A percentile compares a stretch with the other conserved stretches of the same genome.
These are phyloP conservation scores for Apiospora malaysiana DNA, from an alignment of 2,329 filamentous ascomycete genomes.

Conservation along the genomic window DNA sequence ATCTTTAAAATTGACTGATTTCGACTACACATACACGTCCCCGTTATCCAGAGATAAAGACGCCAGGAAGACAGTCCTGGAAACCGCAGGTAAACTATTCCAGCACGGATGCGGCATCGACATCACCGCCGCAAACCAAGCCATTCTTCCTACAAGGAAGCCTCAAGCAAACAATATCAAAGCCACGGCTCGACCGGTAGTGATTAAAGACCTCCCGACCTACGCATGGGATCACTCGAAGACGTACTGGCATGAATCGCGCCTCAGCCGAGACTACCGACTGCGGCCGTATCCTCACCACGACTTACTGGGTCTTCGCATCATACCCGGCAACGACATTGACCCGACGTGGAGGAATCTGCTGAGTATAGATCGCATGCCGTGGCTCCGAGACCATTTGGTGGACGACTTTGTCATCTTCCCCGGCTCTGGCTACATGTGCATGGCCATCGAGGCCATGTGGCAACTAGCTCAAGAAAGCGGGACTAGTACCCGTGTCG, in stretches of 20 bases:
- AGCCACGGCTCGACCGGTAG: no score
- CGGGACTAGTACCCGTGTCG: no score
- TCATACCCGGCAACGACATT: slow-evolving; percentile 30
- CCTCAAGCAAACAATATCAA: no score
- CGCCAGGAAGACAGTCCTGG: no score
- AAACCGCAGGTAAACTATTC: no score
- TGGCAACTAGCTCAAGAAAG: no score
- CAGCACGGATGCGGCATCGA: no score
- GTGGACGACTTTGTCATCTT: slow-evolving; percentile 36
- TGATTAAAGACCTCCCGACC: slow-evolving; percentile 25
- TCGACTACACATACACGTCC: no score
- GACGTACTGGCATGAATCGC: slow-evolving; percentile 35
- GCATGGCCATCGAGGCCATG: slow-evolving; percentile 37
- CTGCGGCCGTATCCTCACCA: slow-evolving; percentile 29
- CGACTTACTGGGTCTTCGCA: slow-evolving; percentile 35
- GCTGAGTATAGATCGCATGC: slow-evolving; percentile 31
- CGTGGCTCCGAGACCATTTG: slow-evolving; percentile 39
- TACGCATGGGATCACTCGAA: slow-evolving; percentile 35
- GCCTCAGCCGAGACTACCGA: slow-evolving; percentile 29
- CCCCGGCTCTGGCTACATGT: slow-evolving; percentile 38
- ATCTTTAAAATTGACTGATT: no score
- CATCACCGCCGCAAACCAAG: no score
- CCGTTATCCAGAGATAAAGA: no score
- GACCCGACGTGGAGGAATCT: slow-evolving; percentile 37
- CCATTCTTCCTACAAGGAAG: no score